A percentile compares a stretch with the other conserved stretches of the same genome.
Conservation (phyloP, 2,329 filamentous ascomycete genomes). For the Aaosphaeria arxii region DNA sequence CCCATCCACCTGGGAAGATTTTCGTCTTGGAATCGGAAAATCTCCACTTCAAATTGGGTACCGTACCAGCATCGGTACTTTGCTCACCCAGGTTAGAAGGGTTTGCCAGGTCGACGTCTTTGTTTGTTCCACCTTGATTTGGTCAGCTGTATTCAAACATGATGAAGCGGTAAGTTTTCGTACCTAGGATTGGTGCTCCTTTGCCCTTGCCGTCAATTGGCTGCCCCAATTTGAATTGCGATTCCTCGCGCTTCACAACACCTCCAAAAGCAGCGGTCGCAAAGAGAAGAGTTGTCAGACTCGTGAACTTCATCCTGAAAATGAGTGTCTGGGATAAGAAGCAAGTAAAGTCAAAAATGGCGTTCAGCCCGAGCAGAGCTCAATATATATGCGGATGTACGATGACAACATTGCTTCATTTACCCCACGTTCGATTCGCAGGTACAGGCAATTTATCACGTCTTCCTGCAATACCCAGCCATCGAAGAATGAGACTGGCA, state of each 20-base stretch:
- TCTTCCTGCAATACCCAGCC: not conserved
- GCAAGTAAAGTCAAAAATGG: not conserved
- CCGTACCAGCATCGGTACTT: slow-evolving; percentile 60
- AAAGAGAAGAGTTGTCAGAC: slow-evolving; percentile 15
- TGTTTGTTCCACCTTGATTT: slow-evolving; percentile 60
- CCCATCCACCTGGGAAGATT: slow-evolving; percentile 63
- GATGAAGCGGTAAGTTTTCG: slow-evolving; percentile 3
- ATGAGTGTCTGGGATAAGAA: slow-evolving; percentile 3
- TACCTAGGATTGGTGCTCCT: slow-evolving; percentile 58
- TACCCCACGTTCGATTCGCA: not conserved
- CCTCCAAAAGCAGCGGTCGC: slow-evolving; percentile 13
- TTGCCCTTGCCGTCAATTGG: slow-evolving; percentile 58
- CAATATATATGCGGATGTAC: not conserved
- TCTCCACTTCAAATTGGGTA: slow-evolving; percentile 66
- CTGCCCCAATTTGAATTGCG: slow-evolving; percentile 51
- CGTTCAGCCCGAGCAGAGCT: too few relatives aligned
- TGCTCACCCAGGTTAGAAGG: slow-evolving; percentile 62
- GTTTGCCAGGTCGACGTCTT: slow-evolving; percentile 59
- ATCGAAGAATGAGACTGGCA: not conserved
- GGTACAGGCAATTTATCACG: not conserved
- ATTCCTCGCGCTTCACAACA: slow-evolving; percentile 19
- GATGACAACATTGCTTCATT: slow-evolving; percentile 1
- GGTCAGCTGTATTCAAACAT: slow-evolving; percentile 3
- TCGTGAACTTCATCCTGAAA: slow-evolving; percentile 20
- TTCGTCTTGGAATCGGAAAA: slow-evolving; percentile 66